A percentile compares a stretch with the other conserved stretches of the same genome.
These are phyloP conservation scores for Chrysochromulina tobinii DNA, from an alignment of 78 protist genomes.

Conservation along the genomic window DNA sequence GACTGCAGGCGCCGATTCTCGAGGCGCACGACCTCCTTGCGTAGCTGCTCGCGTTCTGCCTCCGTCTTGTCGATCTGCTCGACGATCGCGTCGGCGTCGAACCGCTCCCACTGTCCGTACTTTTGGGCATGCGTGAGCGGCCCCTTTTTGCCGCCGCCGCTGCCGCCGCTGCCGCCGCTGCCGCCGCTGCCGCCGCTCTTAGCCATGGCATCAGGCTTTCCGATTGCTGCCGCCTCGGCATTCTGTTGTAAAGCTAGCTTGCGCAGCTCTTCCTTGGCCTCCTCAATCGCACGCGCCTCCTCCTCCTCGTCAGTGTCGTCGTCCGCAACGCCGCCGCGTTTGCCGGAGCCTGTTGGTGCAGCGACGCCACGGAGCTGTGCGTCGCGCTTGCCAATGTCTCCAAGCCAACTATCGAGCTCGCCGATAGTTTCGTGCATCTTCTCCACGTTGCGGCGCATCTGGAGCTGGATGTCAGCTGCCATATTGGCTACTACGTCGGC, in stretches of 20 bases:
- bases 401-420: not conserved
- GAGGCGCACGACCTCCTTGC: too few relatives aligned
- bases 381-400: not conserved
- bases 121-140: not conserved
- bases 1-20: not conserved
- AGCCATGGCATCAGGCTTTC: too few relatives aligned
- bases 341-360: not conserved
- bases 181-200: too few relatives aligned
- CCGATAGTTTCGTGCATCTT: not conserved
- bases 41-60: too few relatives aligned
- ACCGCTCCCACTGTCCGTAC: not conserved
- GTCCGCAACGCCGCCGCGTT: not conserved
- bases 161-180: too few relatives aligned
- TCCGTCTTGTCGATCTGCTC: not conserved
- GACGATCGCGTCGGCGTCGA: not conserved
- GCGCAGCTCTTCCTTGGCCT: not conserved
- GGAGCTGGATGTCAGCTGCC: not conserved
- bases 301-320: not conserved
- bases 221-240: not conserved
- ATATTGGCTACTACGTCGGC: too few relatives aligned
- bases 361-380: not conserved
- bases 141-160: not conserved
- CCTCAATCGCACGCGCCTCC: not conserved
- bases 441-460: constrained; percentile 6
- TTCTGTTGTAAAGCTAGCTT: not conserved